Evolutionary conservation across 2,329 filamentous ascomycete genomes (phyloP).

Genomic region (Fusarium sp.): DNA sequence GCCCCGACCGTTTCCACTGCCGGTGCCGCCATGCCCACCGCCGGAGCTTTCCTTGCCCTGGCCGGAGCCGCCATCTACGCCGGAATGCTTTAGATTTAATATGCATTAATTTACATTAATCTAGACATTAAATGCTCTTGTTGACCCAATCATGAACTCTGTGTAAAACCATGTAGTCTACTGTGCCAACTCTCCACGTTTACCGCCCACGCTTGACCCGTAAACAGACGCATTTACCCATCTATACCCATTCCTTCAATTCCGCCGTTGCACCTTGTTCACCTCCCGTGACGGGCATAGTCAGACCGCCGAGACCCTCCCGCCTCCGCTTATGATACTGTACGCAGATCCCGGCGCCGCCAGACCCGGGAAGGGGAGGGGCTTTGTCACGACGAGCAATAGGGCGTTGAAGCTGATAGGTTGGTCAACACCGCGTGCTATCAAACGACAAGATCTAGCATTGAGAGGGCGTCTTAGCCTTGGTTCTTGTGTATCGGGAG

Average conservation of each 20-base stretch:
- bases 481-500: conserved; percentile 6
- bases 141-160: background rate
- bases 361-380: background rate
- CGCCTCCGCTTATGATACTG: conserved; percentile 5
- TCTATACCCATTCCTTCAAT: conserved; percentile 22
- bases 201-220: conserved; percentile 17
- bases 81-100: conserved; percentile 41
- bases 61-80: conserved; percentile 47
- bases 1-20: conserved; percentile 35
- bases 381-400: conserved; percentile 42
- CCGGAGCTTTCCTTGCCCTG: conserved; percentile 43
- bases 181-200: conserved; percentile 10
- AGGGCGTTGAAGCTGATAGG: conserved; percentile 41
- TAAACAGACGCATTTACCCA: conserved; percentile 32
- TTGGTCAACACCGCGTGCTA: conserved; percentile 23
- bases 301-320: conserved; percentile 1
- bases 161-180: background rate
- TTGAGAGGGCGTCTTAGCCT: conserved; percentile 31
- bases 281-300: conserved; percentile 34
- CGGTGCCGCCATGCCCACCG: conserved; percentile 43
- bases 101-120: background rate
- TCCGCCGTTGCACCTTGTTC: conserved; percentile 12
- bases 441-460: conserved; percentile 37
- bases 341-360: conserved; percentile 24
- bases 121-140: background rate